These are phyloP conservation scores for Crithidia thermophila DNA, from an alignment of 208 protist species.

Conservation along the genomic window DNA sequence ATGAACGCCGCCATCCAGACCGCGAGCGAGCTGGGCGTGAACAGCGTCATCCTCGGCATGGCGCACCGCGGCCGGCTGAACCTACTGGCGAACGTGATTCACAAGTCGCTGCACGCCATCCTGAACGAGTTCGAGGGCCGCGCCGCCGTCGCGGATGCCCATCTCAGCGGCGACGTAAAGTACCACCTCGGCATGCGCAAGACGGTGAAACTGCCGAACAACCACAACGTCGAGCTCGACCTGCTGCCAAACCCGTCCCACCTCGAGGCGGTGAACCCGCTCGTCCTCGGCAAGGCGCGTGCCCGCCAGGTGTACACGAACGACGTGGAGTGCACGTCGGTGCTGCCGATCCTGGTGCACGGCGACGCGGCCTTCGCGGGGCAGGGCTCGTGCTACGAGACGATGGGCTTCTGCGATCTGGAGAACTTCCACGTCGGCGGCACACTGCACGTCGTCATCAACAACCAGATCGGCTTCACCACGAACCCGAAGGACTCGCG, in stretches of 20 bases:
- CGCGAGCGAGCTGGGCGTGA: conserved; percentile 83
- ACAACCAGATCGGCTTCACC: conserved; percentile 99
- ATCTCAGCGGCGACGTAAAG: conserved; percentile 95
- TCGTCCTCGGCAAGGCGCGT: conserved; percentile 97
- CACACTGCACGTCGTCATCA: conserved; percentile 98
- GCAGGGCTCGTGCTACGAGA: conserved; percentile 98
- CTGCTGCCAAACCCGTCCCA: conserved; percentile 98
- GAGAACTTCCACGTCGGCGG: conserved; percentile 96
- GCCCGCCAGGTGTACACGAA: conserved; percentile 93
- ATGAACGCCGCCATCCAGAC: conserved; percentile 93
- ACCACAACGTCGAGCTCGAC: conserved; percentile 93
- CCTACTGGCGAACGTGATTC: conserved; percentile 96
- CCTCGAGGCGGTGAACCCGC: conserved; percentile 98
- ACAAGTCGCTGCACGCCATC: conserved; percentile 92
- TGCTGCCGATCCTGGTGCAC: conserved; percentile 95
- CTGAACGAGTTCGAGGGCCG: conserved; percentile 93
- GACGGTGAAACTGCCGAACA: conserved; percentile 63
- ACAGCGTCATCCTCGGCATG: conserved; percentile 97
- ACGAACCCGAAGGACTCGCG: conserved; percentile 93
- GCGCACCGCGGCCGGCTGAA: conserved; percentile 98
- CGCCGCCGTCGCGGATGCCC: conserved; percentile 36
- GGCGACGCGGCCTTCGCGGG: conserved; percentile 98
- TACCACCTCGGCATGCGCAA: conserved; percentile 97
- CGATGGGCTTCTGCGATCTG: conserved; percentile 94
- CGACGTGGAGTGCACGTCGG: conserved; percentile 71